These are phyloP conservation scores for Dryas octopetala DNA, from an alignment of 306 rosid species.

Conservation along the genomic window DNA sequence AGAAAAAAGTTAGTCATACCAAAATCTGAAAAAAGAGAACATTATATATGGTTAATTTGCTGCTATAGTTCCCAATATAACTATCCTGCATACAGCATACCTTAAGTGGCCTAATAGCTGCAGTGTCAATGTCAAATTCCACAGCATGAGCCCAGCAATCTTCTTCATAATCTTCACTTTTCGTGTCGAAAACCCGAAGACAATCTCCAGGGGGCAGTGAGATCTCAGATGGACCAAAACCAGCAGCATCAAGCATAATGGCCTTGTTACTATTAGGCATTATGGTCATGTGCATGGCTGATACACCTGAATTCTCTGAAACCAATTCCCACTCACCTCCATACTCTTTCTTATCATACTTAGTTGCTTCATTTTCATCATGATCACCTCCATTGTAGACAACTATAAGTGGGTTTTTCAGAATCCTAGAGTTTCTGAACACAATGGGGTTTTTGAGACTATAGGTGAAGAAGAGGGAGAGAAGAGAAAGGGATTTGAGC, in stretches of 20 bases:
- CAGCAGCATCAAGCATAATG: slow-evolving; percentile 14
- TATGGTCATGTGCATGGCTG: slow-evolving; percentile 18
- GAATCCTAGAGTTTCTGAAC: not conserved
- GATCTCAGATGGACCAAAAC: slow-evolving; percentile 14
- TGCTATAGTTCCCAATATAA: no score
- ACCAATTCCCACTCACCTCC: slow-evolving; percentile 21
- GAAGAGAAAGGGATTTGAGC: slow-evolving; percentile 17
- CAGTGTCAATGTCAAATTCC: slow-evolving; percentile 9
- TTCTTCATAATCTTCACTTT: slow-evolving; percentile 6
- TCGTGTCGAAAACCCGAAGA: not conserved
- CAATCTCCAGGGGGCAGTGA: slow-evolving; percentile 15
- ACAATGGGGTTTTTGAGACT: not conserved
- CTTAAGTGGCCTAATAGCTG: slow-evolving; percentile 16
- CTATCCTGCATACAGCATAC: not conserved
- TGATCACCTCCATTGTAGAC: slow-evolving; percentile 6
- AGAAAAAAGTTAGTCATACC: not conserved
- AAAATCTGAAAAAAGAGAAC: not conserved
- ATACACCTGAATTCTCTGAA: slow-evolving; percentile 17
- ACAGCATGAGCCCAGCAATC: slow-evolving; percentile 26
- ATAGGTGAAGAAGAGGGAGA: slow-evolving; percentile 6
- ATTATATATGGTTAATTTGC: no score
- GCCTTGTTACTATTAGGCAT: slow-evolving; percentile 14
- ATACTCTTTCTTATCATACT: not conserved
- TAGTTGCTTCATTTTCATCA: not conserved
- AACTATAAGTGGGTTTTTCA: not conserved